Evolutionary conservation across 1,284 basidiomycete genomes (phyloP).

Genomic region (Exobasidium rhododendri): DNA sequence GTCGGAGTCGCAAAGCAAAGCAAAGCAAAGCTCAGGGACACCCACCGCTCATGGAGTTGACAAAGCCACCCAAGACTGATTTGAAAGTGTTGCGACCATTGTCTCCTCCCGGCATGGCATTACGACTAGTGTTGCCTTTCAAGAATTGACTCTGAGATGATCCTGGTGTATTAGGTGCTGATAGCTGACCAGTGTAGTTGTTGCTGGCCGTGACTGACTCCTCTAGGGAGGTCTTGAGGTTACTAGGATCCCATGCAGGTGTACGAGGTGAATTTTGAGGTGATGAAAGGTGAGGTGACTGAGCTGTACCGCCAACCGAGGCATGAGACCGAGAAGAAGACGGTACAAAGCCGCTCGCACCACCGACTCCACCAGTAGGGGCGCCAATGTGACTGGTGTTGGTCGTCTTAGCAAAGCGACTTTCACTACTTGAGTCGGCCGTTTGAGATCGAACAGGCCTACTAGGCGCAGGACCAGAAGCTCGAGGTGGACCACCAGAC

Average conservation of each 20-base stretch:
- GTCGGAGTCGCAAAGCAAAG: background rate
- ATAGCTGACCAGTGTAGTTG: background rate
- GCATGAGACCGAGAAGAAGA: conserved; percentile 15
- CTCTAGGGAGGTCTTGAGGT: background rate
- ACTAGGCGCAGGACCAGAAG: conserved; percentile 19
- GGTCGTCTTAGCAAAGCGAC: conserved; percentile 6
- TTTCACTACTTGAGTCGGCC: conserved; percentile 8
- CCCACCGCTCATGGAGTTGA: conserved; percentile 53
- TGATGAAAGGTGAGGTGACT: conserved; percentile 10
- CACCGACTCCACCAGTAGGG: background rate
- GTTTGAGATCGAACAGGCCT: conserved; percentile 38
- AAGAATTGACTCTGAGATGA: conserved; percentile 33
- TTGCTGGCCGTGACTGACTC: background rate
- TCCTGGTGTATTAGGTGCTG: background rate
- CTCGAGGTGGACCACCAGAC: background rate
- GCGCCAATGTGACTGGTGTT: conserved; percentile 17
- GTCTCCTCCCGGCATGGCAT: conserved; percentile 29
- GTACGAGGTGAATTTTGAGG: background rate
- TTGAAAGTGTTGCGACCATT: conserved; percentile 42
- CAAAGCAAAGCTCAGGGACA: too few relatives aligned
- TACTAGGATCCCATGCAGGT: background rate
- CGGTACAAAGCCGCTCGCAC: conserved; percentile 24
- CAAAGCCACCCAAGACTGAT: conserved; percentile 55
- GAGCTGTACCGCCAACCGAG: conserved; percentile 10
- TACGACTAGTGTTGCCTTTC: conserved; percentile 16